A percentile compares a stretch with the other conserved stretches of the same genome.
These are phyloP conservation scores for Medicago arabica DNA, from an alignment of 306 rosid genomes.

Conservation along the genomic window DNA sequence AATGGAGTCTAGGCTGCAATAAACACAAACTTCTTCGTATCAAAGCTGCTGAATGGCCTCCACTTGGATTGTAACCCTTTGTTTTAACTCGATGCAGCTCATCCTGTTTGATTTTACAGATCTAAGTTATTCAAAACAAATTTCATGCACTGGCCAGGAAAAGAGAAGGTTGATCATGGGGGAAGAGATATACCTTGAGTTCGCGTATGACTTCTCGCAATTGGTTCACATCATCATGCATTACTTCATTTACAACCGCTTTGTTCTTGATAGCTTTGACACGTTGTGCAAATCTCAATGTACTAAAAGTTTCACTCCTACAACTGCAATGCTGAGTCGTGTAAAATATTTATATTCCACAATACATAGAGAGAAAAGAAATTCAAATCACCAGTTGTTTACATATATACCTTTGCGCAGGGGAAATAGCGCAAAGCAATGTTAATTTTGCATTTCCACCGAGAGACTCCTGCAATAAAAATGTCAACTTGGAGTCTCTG, in stretches of 20 bases:
- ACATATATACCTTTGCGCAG: slow-evolving; percentile 70
- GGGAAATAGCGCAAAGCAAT: slow-evolving; percentile 92
- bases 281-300: slow-evolving; percentile 92
- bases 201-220: slow-evolving; percentile 84
- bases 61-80: slow-evolving; percentile 56
- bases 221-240: slow-evolving; percentile 80
- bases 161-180: slow-evolving; percentile 31
- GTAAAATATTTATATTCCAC: slow-evolving; percentile 41
- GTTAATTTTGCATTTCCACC: slow-evolving; percentile 96
- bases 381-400: slow-evolving; percentile 20
- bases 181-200: slow-evolving; percentile 67
- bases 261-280: slow-evolving; percentile 89
- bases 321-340: slow-evolving; percentile 59
- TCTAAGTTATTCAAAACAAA: slow-evolving; percentile 39
- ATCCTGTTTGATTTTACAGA: slow-evolving; percentile 60
- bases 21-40: slow-evolving; percentile 76
- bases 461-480: slow-evolving; percentile 93
- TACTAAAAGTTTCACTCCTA: slow-evolving; percentile 86
- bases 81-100: slow-evolving; percentile 75
- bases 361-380: not conserved
- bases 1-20: slow-evolving; percentile 58
- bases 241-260: slow-evolving; percentile 89
- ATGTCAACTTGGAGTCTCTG: slow-evolving; percentile 89
- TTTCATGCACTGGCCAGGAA: slow-evolving; percentile 18
- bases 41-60: slow-evolving; percentile 84